These are phyloP conservation scores for Phytophthora pseudosyringae DNA, from an alignment of 352 stramenopile species.

Conservation along the genomic window DNA sequence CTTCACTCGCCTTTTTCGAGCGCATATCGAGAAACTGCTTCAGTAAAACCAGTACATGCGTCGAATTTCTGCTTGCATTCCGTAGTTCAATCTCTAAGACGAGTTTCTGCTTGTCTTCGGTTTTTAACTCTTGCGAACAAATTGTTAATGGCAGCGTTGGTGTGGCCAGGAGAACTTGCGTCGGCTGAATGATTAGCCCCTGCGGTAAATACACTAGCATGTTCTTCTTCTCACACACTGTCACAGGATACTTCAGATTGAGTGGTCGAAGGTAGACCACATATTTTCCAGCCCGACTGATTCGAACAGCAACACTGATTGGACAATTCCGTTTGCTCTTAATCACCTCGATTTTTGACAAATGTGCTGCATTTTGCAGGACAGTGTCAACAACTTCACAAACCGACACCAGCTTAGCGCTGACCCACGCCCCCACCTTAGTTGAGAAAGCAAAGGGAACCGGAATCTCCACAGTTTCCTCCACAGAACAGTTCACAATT, in stretches of 20 bases:
- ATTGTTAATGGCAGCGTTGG: conserved; percentile 37
- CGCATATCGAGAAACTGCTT: conserved; percentile 45
- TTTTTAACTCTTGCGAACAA: conserved; percentile 34
- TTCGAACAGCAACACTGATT: conserved; percentile 32
- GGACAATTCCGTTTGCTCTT: conserved; percentile 27
- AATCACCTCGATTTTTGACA: conserved; percentile 19
- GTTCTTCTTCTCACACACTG: conserved; percentile 35
- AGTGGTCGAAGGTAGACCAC: conserved; percentile 44
- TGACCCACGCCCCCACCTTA: conserved; percentile 41
- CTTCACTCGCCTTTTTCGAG: conserved; percentile 28
- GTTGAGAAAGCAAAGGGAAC: conserved; percentile 39
- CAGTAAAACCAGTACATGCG: conserved; percentile 35
- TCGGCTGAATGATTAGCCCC: conserved; percentile 31
- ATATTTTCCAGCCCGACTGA: conserved; percentile 38
- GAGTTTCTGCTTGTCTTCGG: conserved; percentile 8
- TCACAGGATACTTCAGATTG: conserved; percentile 42
- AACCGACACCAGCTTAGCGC: conserved; percentile 26
- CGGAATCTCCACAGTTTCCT: conserved; percentile 42
- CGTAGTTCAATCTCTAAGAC: conserved; percentile 34
- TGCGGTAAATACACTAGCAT: conserved; percentile 4
- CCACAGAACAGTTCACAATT: conserved; percentile 39
- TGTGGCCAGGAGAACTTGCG: conserved; percentile 22
- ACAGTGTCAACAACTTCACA: conserved; percentile 41
- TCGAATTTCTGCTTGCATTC: conserved; percentile 34
- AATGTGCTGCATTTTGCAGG: conserved; percentile 30